Evolutionary conservation across 495 filamentous ascomycete species (phyloP), one percentile per base, ranked within the genome.

Genomic region (Xylaria grammica): DNA sequence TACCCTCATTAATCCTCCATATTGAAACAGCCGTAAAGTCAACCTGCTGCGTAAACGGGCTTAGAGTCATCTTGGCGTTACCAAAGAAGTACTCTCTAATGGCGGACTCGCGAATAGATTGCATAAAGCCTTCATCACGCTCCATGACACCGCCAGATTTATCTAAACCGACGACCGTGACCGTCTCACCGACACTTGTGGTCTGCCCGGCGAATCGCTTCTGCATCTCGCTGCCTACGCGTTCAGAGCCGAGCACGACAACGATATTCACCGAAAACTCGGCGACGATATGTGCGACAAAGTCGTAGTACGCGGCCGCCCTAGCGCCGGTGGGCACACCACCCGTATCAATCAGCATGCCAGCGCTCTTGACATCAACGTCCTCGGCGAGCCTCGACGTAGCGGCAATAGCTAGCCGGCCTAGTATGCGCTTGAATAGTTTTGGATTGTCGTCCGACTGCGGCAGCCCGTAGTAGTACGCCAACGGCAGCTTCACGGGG

Each of bases 31-130:
- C 83, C 58, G 85, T 81, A 68, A 93, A 96, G 62, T 90, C 85
- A 10, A 94, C 82, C 50, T 89, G 87, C 69, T 94, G 89, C 0
- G 91, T 93, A 66, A 91, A 90, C 0, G 95, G 95, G 26, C 90
- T 96, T 4, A 99, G 80, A 0, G 92, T 91, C 56, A 87, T 82
- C 66, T 87, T 89, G 0, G 82, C 65, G 63, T 89, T 88, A 3
- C 95, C 95, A 74, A 97, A 98, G 81, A 98, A 99, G 75, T 98
- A 99, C 61, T 93, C 87, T 58, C 88, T 89, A 19, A 97, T 93
- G 32, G 90, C 86, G 0, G 87, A 86, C 63, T 94, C 90, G 27
- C 88, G 82, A 3, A 86, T 75, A 30, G 84, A 81, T 62, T 89
- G 90, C 80, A 93, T 84, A 73, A 91, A 97, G 1, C 80, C 74